phyloP scores from a whole-genome alignment of 2,329 filamentous ascomycete genomes.

The Cordyceps cateniannulata region DNA sequence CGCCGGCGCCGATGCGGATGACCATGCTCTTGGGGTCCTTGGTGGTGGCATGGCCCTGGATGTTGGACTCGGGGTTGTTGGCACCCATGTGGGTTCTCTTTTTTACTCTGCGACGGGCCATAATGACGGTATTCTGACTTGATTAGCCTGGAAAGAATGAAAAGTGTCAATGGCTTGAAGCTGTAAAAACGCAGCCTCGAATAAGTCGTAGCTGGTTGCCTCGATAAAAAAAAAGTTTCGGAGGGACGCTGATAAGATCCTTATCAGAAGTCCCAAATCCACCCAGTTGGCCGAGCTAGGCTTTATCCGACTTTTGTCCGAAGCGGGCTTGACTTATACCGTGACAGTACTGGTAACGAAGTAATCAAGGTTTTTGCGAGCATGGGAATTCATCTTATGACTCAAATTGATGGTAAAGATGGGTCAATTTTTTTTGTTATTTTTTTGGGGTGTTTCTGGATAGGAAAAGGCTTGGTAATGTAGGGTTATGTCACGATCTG shows the following conservation, averaged over 20 bases:
- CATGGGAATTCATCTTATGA: too few species aligned
- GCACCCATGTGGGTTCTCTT: conserved; percentile 79
- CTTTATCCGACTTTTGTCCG: too few species aligned
- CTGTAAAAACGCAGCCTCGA: not conserved
- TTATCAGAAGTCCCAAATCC: conserved; percentile 9
- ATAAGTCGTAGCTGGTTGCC: not conserved
- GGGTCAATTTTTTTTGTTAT: too few species aligned
- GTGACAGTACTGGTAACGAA: too few species aligned
- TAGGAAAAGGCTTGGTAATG: too few species aligned
- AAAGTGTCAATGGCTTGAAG: conserved; percentile 9
- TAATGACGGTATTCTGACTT: conserved; percentile 28
- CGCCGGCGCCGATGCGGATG: conserved; percentile 89
- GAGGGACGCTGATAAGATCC: conserved; percentile 22
- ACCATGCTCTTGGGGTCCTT: conserved; percentile 94
- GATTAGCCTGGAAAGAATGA: not conserved
- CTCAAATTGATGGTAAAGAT: too few species aligned
- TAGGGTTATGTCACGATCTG: too few species aligned
- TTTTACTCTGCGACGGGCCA: conserved; percentile 78
- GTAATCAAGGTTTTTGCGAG: too few species aligned
- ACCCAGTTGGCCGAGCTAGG: too few species aligned
- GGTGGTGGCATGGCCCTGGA: conserved; percentile 54
- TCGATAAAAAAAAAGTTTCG: conserved; percentile 28
- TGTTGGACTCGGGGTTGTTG: conserved; percentile 49
- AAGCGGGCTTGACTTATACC: too few species aligned
- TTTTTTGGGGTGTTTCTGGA: too few species aligned